A percentile compares a stretch with the other conserved stretches of the same genome.
Conservation (phyloP, 192 early-diverging fungal genomes). For the Rhizoclosmatium globosum region DNA sequence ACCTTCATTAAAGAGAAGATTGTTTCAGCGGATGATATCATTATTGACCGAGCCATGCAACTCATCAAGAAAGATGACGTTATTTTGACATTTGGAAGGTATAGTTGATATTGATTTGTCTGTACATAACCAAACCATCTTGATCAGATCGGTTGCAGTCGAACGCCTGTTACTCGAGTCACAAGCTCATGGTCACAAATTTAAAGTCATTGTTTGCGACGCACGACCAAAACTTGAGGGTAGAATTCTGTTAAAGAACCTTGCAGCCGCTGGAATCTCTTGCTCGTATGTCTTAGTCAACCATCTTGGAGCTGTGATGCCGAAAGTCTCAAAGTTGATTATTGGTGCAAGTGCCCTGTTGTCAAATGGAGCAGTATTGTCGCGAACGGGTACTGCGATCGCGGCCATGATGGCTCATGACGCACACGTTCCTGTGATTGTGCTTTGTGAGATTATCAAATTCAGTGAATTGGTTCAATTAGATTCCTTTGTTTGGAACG, state of each 20-base stretch:
- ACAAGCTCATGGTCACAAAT: constrained; percentile 69
- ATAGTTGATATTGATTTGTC: constrained; percentile 4
- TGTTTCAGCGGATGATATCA: constrained; percentile 77
- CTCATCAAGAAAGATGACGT: constrained; percentile 95
- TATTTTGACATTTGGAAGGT: constrained; percentile 84
- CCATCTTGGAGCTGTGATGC: constrained; percentile 78
- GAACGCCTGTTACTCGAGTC: constrained; percentile 79
- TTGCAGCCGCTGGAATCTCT: constrained; percentile 70
- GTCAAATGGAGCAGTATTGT: constrained; percentile 91
- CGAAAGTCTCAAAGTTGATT: constrained; percentile 87
- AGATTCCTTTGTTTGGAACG: constrained; percentile 97
- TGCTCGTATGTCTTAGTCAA: constrained; percentile 78
- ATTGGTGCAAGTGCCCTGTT: constrained; percentile 93
- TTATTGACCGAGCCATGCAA: constrained; percentile 80
- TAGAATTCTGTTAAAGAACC: constrained; percentile 65
- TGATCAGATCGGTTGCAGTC: constrained; percentile 85
- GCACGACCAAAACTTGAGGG: constrained; percentile 90
- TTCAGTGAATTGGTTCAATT: constrained; percentile 91
- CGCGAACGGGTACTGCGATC: constrained; percentile 88
- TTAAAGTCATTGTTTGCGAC: constrained; percentile 93
- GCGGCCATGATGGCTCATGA: constrained; percentile 91
- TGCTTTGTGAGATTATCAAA: constrained; percentile 95
- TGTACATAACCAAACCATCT: constrained; percentile 4
- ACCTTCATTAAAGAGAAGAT: constrained; percentile 94
- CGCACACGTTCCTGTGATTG: constrained; percentile 92